Percentiles rank a stretch among this genome's conserved stretches.
phyloP scores from a whole-genome alignment of 139 green algal species.

The Parachlorella kessleri region DNA sequence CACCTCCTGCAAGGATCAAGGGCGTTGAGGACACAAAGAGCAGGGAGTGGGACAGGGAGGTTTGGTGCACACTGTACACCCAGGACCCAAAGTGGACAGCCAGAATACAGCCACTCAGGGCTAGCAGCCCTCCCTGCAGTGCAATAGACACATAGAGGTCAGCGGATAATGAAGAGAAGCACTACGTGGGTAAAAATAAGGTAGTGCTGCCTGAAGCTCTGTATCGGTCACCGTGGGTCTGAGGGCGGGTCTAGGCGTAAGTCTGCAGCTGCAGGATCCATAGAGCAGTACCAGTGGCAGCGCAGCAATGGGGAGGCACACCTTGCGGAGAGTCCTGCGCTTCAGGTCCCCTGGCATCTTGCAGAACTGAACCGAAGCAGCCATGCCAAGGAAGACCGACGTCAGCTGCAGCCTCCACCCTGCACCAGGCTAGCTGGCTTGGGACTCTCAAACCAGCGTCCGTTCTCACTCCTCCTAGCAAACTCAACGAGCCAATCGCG shows the following conservation, averaged over 20 bases:
- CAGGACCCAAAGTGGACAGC: slow-evolving; percentile 76
- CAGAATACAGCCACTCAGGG: slow-evolving; percentile 55
- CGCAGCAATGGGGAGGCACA: neutral
- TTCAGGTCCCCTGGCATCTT: slow-evolving; percentile 22
- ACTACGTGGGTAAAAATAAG: no score
- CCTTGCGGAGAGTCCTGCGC: neutral
- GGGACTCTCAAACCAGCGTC: no score
- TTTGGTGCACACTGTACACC: slow-evolving; percentile 71
- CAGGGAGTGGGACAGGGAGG: slow-evolving; percentile 76
- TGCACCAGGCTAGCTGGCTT: no score
- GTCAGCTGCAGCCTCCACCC: slow-evolving; percentile 80
- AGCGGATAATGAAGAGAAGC: neutral
- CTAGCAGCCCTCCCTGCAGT: slow-evolving; percentile 29
- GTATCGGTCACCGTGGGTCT: no score
- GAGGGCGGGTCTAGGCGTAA: neutral
- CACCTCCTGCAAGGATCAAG: slow-evolving; percentile 64
- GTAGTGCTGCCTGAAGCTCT: no score
- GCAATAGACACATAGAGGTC: no score
- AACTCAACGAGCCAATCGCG: no score
- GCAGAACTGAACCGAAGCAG: slow-evolving; percentile 50
- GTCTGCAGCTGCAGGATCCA: neutral
- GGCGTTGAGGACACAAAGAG: slow-evolving; percentile 76
- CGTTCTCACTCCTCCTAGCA: no score
- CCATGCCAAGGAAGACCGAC: slow-evolving; percentile 45
- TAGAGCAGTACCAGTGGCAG: neutral